Percentiles rank a stretch among this genome's conserved stretches.
These are phyloP conservation scores for Pestalotiopsis sp. DNA, from an alignment of 2,329 filamentous ascomycete genomes.

Conservation along the genomic window DNA sequence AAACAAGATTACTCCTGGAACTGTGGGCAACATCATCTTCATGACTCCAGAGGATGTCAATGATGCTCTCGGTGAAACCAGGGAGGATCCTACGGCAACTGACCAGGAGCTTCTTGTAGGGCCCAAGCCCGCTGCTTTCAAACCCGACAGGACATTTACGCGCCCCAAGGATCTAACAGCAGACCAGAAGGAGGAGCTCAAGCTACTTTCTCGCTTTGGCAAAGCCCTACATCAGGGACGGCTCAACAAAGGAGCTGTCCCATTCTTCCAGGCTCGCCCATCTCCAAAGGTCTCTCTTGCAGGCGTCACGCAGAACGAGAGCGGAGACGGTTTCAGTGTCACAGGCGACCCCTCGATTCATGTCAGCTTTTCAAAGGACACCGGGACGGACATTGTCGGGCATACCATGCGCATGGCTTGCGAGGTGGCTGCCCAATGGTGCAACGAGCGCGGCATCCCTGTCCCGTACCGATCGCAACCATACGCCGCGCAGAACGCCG, in stretches of 20 bases:
- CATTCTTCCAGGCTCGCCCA: conserved; percentile 46
- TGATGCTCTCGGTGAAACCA: conserved; percentile 40
- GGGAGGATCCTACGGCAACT: conserved; percentile 26
- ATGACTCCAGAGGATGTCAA: conserved; percentile 57
- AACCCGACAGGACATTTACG: conserved; percentile 45
- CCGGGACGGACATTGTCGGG: conserved; percentile 42
- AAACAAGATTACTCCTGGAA: conserved; percentile 55
- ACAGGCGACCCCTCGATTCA: conserved; percentile 54
- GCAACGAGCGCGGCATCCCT: conserved; percentile 57
- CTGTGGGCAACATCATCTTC: conserved; percentile 57
- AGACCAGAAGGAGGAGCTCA: conserved; percentile 47
- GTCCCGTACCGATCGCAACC: conserved; percentile 60
- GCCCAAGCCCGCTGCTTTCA: conserved; percentile 20
- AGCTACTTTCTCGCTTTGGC: conserved; percentile 50
- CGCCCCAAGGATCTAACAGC: conserved; percentile 43
- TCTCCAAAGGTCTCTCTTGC: conserved; percentile 47
- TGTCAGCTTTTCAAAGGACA: conserved; percentile 34
- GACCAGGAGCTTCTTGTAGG: conserved; percentile 37
- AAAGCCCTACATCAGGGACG: conserved; percentile 45
- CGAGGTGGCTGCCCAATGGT: conserved; percentile 64
- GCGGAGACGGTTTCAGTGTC: conserved; percentile 31
- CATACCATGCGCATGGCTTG: conserved; percentile 64
- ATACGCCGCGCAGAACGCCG: conserved; percentile 39
- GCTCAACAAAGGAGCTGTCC: conserved; percentile 51
- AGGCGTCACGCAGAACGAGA: conserved; percentile 26